phyloP scores from a whole-genome alignment of 2,329 filamentous ascomycete genomes.

The Aureobasidium sp. region DNA sequence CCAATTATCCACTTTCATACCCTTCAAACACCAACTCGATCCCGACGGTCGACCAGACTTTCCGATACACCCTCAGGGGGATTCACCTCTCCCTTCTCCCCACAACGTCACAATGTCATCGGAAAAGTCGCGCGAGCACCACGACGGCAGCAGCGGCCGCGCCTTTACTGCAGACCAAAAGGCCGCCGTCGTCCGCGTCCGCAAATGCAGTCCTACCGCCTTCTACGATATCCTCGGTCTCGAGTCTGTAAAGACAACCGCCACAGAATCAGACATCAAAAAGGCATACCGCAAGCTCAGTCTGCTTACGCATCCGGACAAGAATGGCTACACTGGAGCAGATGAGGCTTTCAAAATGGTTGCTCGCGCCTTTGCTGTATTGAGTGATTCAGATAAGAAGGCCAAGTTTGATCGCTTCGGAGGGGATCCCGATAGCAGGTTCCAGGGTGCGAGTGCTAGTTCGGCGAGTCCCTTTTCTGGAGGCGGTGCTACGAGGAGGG shows the following conservation, averaged over 20 bases:
- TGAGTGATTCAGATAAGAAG: slow-evolving; percentile 91
- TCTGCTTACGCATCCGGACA: slow-evolving; percentile 93
- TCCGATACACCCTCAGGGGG: not conserved
- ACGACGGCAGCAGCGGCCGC: slow-evolving; percentile 68
- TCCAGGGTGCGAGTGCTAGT: slow-evolving; percentile 52
- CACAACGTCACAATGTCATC: slow-evolving; percentile 26
- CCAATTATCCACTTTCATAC: not conserved
- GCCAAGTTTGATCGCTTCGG: slow-evolving; percentile 82
- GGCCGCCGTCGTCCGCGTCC: slow-evolving; percentile 81
- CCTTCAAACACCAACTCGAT: not conserved
- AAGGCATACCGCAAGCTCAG: slow-evolving; percentile 96
- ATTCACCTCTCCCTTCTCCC: not conserved
- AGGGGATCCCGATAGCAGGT: slow-evolving; percentile 85
- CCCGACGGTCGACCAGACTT: not conserved
- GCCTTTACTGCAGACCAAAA: slow-evolving; percentile 86
- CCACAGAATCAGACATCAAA: slow-evolving; percentile 81
- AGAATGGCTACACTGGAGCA: slow-evolving; percentile 91
- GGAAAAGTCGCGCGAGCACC: slow-evolving; percentile 53
- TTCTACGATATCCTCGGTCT: slow-evolving; percentile 94
- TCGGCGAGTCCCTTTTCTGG: slow-evolving; percentile 56
- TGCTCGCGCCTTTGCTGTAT: slow-evolving; percentile 81
- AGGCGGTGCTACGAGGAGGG: slow-evolving; percentile 32
- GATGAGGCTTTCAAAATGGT: slow-evolving; percentile 99
- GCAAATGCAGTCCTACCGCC: slow-evolving; percentile 72
- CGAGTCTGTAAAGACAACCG: slow-evolving; percentile 55